Percentiles rank a stretch among this genome's conserved stretches.
phyloP scores from a whole-genome alignment of 1,284 basidiomycete species.

The Fistulinella cinereoalba region DNA sequence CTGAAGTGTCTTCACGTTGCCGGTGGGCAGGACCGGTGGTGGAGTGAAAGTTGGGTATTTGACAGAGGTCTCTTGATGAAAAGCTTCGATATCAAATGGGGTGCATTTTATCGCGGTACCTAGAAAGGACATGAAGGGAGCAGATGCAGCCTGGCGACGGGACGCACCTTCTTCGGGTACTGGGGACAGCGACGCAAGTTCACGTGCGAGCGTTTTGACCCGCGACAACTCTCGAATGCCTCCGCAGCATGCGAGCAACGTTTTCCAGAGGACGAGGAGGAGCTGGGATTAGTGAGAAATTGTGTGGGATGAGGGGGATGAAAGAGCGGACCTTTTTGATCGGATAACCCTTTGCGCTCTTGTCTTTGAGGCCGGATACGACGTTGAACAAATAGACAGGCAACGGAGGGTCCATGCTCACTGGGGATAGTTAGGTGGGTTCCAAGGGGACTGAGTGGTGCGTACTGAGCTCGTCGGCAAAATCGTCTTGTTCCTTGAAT shows the following conservation, averaged over 20 bases:
- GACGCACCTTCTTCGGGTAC: conserved; percentile 60
- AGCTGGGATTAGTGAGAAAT: conserved; percentile 49
- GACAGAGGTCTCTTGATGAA: conserved; percentile 83
- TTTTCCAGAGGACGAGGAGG: conserved; percentile 96
- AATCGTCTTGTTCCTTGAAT: conserved; percentile 87
- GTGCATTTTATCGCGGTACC: conserved; percentile 73
- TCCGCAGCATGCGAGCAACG: conserved; percentile 88
- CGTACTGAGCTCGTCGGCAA: conserved; percentile 94
- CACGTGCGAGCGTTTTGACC: conserved; percentile 83
- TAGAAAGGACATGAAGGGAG: conserved; percentile 18
- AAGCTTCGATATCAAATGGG: conserved; percentile 84
- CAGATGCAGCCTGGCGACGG: not conserved
- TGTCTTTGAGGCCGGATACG: conserved; percentile 88
- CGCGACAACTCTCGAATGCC: conserved; percentile 84
- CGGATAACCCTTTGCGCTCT: conserved; percentile 92
- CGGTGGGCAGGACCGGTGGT: conserved; percentile 40
- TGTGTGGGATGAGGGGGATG: not conserved
- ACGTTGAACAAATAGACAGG: conserved; percentile 91
- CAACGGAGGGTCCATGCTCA: conserved; percentile 92
- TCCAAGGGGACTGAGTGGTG: conserved; percentile 18
- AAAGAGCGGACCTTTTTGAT: conserved; percentile 77
- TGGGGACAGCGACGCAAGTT: conserved; percentile 70
- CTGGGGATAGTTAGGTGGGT: conserved; percentile 42
- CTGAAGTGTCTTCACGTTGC: conserved; percentile 21
- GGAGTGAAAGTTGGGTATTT: conserved; percentile 93